A percentile compares a stretch with the other conserved stretches of the same genome.
Conservation (phyloP, 2,329 filamentous ascomycete genomes). For the Scopulariopsis brevicaulis region DNA sequence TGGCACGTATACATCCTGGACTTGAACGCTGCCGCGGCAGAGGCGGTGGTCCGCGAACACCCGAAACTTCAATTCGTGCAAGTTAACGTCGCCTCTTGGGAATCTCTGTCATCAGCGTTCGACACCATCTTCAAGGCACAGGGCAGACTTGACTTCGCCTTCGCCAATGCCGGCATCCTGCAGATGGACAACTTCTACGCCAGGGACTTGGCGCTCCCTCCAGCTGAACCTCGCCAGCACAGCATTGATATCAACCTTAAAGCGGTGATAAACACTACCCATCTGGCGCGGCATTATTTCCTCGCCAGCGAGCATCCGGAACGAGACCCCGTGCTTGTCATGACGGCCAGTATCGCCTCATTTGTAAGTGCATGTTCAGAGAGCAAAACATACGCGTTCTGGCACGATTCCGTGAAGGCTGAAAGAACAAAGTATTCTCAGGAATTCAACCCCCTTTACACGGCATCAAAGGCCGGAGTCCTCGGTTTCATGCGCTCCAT, state of each 20-base stretch:
- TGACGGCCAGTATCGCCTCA: constrained; percentile 18
- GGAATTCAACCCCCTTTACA: constrained; percentile 18
- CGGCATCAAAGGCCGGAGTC: constrained; percentile 19
- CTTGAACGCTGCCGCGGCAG: constrained; percentile 10
- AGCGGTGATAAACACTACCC: constrained; percentile 21
- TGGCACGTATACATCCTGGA: constrained; percentile 12
- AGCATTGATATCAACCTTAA: constrained; percentile 21
- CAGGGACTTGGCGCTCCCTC: constrained; percentile 5
- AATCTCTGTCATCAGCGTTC: constrained; percentile 16
- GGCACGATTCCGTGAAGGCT: no score
- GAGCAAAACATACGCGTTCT: no score
- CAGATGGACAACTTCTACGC: constrained; percentile 26
- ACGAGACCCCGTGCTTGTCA: constrained; percentile 13
- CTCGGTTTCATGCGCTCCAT: constrained; percentile 20
- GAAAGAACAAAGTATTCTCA: constrained; percentile 11
- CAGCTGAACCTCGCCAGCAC: constrained; percentile 14
- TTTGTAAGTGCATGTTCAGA: constrained; percentile 10
- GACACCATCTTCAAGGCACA: constrained; percentile 20
- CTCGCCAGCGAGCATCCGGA: constrained; percentile 12
- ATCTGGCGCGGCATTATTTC: constrained; percentile 30
- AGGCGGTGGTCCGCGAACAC: constrained; percentile 2
- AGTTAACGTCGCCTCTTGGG: constrained; percentile 9
- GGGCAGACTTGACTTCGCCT: constrained; percentile 31
- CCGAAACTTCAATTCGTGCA: constrained; percentile 5
- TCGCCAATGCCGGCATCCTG: constrained; percentile 33